Conservation (phyloP, 305 asterid genomes). For the Fraxinus angustifolia region DNA sequence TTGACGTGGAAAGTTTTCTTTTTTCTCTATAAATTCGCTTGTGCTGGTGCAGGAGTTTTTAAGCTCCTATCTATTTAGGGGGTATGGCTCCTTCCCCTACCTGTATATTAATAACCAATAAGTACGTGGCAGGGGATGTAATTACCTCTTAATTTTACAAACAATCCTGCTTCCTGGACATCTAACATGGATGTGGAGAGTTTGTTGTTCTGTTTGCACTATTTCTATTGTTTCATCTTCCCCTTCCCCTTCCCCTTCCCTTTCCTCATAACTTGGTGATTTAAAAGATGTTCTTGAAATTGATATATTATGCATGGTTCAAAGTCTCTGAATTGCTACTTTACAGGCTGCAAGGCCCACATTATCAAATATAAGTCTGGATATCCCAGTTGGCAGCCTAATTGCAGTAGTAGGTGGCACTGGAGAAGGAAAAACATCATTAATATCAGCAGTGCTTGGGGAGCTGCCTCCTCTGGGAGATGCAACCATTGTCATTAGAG, state of each 20-base stretch:
- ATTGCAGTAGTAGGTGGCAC: slow-evolving; percentile 90
- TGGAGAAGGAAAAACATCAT: slow-evolving; percentile 95
- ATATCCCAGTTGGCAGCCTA: slow-evolving; percentile 81
- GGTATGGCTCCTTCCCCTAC: background rate
- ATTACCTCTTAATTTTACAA: background rate
- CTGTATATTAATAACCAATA: background rate
- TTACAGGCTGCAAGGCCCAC: slow-evolving; percentile 73
- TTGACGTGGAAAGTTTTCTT: background rate
- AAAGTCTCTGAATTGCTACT: background rate
- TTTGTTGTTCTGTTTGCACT: background rate
- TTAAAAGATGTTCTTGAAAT: slow-evolving; percentile 6
- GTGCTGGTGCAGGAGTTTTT: background rate
- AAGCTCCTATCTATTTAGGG: background rate
- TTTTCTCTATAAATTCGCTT: background rate
- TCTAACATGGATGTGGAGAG: background rate
- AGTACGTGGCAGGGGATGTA: background rate
- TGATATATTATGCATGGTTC: background rate
- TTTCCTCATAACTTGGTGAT: background rate
- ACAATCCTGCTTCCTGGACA: background rate
- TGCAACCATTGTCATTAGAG: slow-evolving; percentile 63
- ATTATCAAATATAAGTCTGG: slow-evolving; percentile 72
- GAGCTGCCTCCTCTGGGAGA: slow-evolving; percentile 82
- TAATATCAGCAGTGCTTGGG: slow-evolving; percentile 90
- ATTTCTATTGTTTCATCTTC: slow-evolving; percentile 1
- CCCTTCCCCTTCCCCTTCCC: background rate